A percentile compares a stretch with the other conserved stretches of the same genome.
Evolutionary conservation across 176 grass and related monocot genomes (phyloP).

Genomic region (Themeda triandra): DNA sequence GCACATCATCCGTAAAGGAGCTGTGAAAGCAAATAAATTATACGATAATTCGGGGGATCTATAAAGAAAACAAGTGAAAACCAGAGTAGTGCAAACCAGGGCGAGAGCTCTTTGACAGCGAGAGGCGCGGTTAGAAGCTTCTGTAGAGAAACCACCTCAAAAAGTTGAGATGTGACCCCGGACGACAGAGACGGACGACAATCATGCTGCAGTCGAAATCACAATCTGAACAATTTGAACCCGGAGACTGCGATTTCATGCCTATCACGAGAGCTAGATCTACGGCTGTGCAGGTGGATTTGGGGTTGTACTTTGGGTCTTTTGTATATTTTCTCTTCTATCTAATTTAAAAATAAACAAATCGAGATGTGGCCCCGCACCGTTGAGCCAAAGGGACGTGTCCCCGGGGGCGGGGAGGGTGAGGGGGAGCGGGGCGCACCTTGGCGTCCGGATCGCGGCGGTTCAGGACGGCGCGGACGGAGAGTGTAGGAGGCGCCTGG

Average conservation of each 20-base stretch:
- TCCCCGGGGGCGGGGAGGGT: too few relatives aligned
- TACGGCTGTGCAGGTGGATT: background rate
- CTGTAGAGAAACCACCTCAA: constrained; percentile 9
- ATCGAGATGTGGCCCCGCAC: too few relatives aligned
- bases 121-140: background rate
- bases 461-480: background rate
- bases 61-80: background rate
- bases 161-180: constrained; percentile 1
- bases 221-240: background rate
- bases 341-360: too few relatives aligned
- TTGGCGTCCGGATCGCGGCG: background rate
- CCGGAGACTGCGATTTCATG: background rate
- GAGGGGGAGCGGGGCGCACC: too few relatives aligned
- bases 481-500: background rate
- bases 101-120: background rate
- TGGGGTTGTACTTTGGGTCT: background rate
- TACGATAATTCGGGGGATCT: background rate
- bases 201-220: background rate
- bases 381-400: too few relatives aligned
- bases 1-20: background rate
- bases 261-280: background rate
- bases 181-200: constrained; percentile 19
- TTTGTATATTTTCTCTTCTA: too few relatives aligned
- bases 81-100: background rate
- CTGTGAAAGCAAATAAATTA: background rate